Percentiles rank a stretch among this genome's conserved stretches.
These are phyloP conservation scores for Ramalina peruviana DNA, from an alignment of 495 filamentous ascomycete species.

Conservation along the genomic window DNA sequence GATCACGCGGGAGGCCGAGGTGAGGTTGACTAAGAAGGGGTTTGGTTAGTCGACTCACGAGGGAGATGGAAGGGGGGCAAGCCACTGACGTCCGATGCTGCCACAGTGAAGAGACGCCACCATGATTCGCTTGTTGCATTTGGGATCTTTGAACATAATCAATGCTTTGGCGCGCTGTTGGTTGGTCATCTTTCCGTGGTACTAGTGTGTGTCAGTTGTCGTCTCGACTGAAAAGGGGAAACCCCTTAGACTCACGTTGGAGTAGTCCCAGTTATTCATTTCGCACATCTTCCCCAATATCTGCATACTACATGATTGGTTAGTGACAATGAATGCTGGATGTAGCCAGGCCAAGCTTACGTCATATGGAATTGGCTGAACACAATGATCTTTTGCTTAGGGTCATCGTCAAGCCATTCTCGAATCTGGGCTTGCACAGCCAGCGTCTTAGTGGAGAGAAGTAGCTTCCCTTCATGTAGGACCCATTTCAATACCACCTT, in stretches of 20 bases:
- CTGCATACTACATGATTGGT: slow-evolving; percentile 9
- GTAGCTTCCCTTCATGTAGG: slow-evolving; percentile 3
- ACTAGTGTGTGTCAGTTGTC: slow-evolving; percentile 7
- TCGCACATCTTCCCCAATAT: slow-evolving; percentile 20
- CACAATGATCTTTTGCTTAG: slow-evolving; percentile 25
- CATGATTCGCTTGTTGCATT: slow-evolving; percentile 22
- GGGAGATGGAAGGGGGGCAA: background rate
- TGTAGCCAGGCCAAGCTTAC: background rate
- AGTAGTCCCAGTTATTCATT: slow-evolving; percentile 15
- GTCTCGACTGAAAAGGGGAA: background rate
- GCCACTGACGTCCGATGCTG: slow-evolving; percentile 15
- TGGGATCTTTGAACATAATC: slow-evolving; percentile 17
- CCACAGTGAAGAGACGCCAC: slow-evolving; percentile 32
- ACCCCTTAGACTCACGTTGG: slow-evolving; percentile 12
- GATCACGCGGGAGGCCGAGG: slow-evolving; percentile 41
- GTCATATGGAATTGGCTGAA: slow-evolving; percentile 25
- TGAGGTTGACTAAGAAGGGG: slow-evolving; percentile 29
- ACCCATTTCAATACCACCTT: slow-evolving; percentile 17
- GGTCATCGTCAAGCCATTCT: slow-evolving; percentile 22
- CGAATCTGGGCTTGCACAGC: slow-evolving; percentile 15
- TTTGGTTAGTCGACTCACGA: slow-evolving; percentile 20
- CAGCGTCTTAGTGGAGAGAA: slow-evolving; percentile 8
- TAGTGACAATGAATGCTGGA: too few species aligned
- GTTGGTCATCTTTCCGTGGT: slow-evolving; percentile 21
- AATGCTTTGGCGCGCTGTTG: slow-evolving; percentile 20